Percentiles rank a stretch among this genome's conserved stretches.
Conservation (phyloP, 2,329 filamentous ascomycete genomes). For the Corniculantispora saksenae region DNA sequence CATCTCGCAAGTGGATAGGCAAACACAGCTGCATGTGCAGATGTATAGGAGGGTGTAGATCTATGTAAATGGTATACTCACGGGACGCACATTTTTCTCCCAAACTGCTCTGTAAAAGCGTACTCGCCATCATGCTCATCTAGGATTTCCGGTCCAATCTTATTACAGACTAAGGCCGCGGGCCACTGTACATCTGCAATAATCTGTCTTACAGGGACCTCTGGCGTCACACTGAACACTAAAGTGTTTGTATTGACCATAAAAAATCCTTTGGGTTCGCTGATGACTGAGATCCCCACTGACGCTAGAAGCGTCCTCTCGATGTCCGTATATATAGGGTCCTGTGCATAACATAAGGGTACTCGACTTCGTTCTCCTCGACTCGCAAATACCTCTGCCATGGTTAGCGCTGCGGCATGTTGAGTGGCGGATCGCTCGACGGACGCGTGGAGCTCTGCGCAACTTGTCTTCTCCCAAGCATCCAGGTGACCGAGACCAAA, state of each 20-base stretch:
- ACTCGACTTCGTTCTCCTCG: background rate
- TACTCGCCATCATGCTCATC: background rate
- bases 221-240: slow-evolving; percentile 22
- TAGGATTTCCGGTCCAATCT: background rate
- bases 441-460: background rate
- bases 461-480: background rate
- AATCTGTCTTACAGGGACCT: slow-evolving; percentile 27
- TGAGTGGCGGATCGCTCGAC: background rate
- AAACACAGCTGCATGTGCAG: background rate
- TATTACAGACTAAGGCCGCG: slow-evolving; percentile 25
- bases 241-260: slow-evolving; percentile 23
- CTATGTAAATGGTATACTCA: background rate
- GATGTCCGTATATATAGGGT: slow-evolving; percentile 18
- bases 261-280: slow-evolving; percentile 23
- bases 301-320: slow-evolving; percentile 15
- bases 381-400: background rate
- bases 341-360: slow-evolving; percentile 17
- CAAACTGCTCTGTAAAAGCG: background rate
- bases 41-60: too few relatives aligned
- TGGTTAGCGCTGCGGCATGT: slow-evolving; percentile 29
- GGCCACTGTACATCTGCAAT: slow-evolving; percentile 25
- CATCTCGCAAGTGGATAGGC: too few relatives aligned
- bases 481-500: slow-evolving; percentile 15
- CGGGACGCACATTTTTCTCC: background rate
- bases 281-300: slow-evolving; percentile 19